Evolutionary conservation across 2,329 filamentous ascomycete genomes (phyloP).

Genomic region (Hypoxylon sp.): DNA sequence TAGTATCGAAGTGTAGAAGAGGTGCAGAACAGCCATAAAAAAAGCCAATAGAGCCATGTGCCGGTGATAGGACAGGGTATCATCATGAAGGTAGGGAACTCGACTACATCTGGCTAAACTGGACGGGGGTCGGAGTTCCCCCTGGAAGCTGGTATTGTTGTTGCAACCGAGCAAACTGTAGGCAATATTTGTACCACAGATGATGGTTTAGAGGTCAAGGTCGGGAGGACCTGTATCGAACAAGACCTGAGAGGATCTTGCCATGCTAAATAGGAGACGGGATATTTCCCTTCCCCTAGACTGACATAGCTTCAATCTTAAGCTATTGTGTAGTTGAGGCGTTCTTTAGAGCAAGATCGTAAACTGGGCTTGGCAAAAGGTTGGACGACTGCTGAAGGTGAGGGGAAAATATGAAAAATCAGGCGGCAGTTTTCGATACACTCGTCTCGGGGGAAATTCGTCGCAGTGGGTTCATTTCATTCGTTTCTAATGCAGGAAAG

Average conservation of each 20-base stretch:
- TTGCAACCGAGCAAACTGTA: slow-evolving; percentile 6
- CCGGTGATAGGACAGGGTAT: slow-evolving; percentile 20
- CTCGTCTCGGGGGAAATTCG: background rate
- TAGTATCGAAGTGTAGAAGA: slow-evolving; percentile 5
- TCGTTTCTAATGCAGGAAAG: background rate
- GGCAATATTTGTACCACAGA: slow-evolving; percentile 13
- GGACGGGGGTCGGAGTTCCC: slow-evolving; percentile 5
- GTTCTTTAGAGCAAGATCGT: slow-evolving; percentile 2
- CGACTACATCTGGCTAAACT: slow-evolving; percentile 35
- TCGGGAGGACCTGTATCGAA: slow-evolving; percentile 9
- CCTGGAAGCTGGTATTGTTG: slow-evolving; percentile 4
- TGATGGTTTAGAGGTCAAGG: slow-evolving; percentile 7
- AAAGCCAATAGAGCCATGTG: slow-evolving; percentile 7
- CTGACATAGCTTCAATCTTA: background rate
- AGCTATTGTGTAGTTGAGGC: background rate
- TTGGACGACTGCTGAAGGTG: slow-evolving; percentile 5
- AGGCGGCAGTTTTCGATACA: slow-evolving; percentile 1
- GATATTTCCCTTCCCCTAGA: slow-evolving; percentile 7
- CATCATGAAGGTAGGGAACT: slow-evolving; percentile 28
- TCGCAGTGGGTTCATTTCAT: background rate
- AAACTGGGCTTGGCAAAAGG: slow-evolving; percentile 7
- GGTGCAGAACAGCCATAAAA: slow-evolving; percentile 12
- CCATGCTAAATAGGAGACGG: slow-evolving; percentile 13
- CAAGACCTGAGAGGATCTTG: background rate
- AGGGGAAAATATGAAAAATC: slow-evolving; percentile 7